Evolutionary conservation across 2,329 filamentous ascomycete genomes (phyloP), one percentile per base, ranked within the genome.

Genomic region (Colletotrichum caudatum): DNA sequence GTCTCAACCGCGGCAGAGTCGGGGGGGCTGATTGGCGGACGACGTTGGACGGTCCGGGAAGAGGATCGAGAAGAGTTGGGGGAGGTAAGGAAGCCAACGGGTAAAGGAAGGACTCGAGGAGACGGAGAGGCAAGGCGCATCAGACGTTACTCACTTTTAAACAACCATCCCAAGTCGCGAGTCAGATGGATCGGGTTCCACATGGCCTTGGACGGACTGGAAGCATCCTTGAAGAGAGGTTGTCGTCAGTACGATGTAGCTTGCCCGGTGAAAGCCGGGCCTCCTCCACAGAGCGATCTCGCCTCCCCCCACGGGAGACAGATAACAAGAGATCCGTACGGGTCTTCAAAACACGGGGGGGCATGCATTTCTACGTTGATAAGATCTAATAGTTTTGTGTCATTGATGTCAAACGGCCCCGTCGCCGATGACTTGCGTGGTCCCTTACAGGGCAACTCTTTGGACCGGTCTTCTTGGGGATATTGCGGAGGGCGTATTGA

Each of bases 311-410:
- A 64, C 64, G 69, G 69, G 69, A 65, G 48, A 69, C 39, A 69
- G 69, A 72, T 72, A 72, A 64, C 65, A 64, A 64, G n/a, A 60
- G 35, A 29, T 39, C 53, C 54, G 41, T 63, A 59, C 57, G 33
- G 53, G 33, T 35, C 35, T 58, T 8, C 35, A 26, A 41, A 72
- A 64, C 35, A 69, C 69, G 65, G 69, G 64, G 69, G 58, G 54
- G 66, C 56, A 60, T 18, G 37, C 37, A 60, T 39, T 46, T 44
- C 44, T 14, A 48, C 35, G 65, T 56, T 64, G 60, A 69, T 60
- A 69, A 58, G 46, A 64, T 72, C 59, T 72, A 72, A 72, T 72
- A 64, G 69, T 56, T 69, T 69, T 69, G 35, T 72, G 69, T 72
- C 65, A 72, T 48, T 56, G 9, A 23, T 51, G 20, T 39, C 35